These are phyloP conservation scores for Rhododendron kiyosumense DNA, from an alignment of 148 eudicot genomes.

Conservation along the genomic window DNA sequence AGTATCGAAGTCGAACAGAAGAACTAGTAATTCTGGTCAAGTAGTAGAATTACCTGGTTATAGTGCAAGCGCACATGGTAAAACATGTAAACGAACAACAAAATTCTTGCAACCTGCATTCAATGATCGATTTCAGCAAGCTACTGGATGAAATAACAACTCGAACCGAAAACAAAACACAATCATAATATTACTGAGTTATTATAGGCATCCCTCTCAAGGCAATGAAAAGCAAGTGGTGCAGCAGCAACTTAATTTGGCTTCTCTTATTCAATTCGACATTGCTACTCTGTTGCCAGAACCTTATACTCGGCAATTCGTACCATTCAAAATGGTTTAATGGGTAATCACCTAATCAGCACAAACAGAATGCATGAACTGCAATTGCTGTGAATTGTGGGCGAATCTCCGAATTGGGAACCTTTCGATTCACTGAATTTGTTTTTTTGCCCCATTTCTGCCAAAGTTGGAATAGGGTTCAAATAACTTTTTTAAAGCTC, in stretches of 20 bases:
- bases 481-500: not conserved
- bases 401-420: not conserved
- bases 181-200: not conserved
- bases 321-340: not conserved
- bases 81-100: constrained; percentile 95
- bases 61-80: constrained; percentile 86
- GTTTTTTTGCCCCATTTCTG: not conserved
- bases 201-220: not conserved
- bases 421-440: not conserved
- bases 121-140: constrained; percentile 11
- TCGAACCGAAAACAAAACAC: not conserved
- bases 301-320: not conserved
- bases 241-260: not conserved
- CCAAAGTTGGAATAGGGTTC: not conserved
- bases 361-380: not conserved
- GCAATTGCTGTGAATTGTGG: not conserved
- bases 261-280: not conserved
- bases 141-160: not conserved
- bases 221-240: not conserved
- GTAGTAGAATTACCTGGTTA: constrained; percentile 57
- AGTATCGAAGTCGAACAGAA: not conserved
- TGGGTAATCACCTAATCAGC: not conserved
- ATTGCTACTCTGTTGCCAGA: not conserved
- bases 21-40: not conserved
- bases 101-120: constrained; percentile 94